Conservation (phyloP, 2,329 filamentous ascomycete genomes). For the Drechslerella stenobrocha region DNA sequence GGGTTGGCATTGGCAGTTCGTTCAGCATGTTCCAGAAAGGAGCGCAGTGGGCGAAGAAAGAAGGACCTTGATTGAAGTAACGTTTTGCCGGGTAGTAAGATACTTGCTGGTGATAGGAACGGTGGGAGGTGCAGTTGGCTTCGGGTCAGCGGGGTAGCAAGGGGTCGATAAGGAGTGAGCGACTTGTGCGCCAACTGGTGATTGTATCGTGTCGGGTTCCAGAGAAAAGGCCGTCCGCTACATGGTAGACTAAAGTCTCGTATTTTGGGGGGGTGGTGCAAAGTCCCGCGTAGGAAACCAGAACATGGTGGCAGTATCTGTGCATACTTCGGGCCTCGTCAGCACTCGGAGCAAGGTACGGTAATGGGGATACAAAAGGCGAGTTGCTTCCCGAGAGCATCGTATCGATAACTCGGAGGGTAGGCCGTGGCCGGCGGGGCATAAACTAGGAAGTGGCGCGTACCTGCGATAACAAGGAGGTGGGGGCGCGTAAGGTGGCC, state of each 20-base stretch:
- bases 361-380: background rate
- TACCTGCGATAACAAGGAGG: slow-evolving; percentile 28
- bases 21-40: slow-evolving; percentile 77
- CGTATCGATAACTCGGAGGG: background rate
- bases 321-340: background rate
- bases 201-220: background rate
- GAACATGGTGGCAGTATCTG: slow-evolving; percentile 21
- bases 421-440: background rate
- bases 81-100: background rate
- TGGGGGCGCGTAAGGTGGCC: slow-evolving; percentile 23
- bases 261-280: slow-evolving; percentile 8
- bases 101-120: background rate
- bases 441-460: background rate
- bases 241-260: slow-evolving; percentile 3
- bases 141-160: background rate
- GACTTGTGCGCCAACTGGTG: background rate
- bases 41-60: slow-evolving; percentile 35
- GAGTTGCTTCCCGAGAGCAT: too few species aligned
- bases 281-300: slow-evolving; percentile 7
- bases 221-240: background rate
- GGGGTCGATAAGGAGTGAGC: background rate
- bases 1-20: slow-evolving; percentile 92
- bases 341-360: background rate
- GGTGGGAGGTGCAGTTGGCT: background rate
- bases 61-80: slow-evolving; percentile 20